Base-by-base conservation (phyloP, 345 rosid species). In the Excoecaria agallocha region DNA sequence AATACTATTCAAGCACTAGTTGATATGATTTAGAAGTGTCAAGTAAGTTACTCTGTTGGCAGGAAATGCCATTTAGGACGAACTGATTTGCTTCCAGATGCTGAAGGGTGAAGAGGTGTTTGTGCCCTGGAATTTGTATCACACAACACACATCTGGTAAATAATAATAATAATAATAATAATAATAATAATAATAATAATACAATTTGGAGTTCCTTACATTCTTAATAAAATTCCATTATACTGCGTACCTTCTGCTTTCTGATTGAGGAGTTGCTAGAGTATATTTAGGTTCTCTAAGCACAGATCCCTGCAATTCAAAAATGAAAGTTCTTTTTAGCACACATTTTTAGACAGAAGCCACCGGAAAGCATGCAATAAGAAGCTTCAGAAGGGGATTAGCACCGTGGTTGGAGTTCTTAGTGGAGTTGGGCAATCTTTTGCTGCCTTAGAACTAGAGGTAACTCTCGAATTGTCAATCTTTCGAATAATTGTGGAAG, bases 31-130 rank as follows among this genome's bases (percentile, higher is more conserved):
- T 9, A 15, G 12, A 65, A 7, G 35, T 71, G 38, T 56, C n/a
- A 1, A 60, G 74, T 48, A 77, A 46, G 88, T 88, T 88, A 94
- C 98, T 90, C 92, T 45, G 93, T 74, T 64, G 93, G 88, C 55
- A 94, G 87, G 75, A 89, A 89, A 50, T 78, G 75, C 96, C 96
- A 92, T 80, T 80, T 88, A 41, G 84, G 76, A 16, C 86, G 81
- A 79, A 76, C 77, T 48, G 96, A 72, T 86, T 85, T 91, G 79
- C 74, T 82, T 56, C 76, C 87, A 41, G 75, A 71, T 19, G 88
- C 82, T 5, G 87, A 83, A 56, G 87, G 76, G 75, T 82, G 83
- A 69, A 58, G 74, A 11, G 84, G 83, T 52, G 80, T 82, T 78
- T 69, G 74, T 11, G 82, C 83, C 83, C 94, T 94, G 90, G 76